Base-by-base conservation (phyloP, 768 basidiomycete genomes). In the Psilocybe azurescens region DNA sequence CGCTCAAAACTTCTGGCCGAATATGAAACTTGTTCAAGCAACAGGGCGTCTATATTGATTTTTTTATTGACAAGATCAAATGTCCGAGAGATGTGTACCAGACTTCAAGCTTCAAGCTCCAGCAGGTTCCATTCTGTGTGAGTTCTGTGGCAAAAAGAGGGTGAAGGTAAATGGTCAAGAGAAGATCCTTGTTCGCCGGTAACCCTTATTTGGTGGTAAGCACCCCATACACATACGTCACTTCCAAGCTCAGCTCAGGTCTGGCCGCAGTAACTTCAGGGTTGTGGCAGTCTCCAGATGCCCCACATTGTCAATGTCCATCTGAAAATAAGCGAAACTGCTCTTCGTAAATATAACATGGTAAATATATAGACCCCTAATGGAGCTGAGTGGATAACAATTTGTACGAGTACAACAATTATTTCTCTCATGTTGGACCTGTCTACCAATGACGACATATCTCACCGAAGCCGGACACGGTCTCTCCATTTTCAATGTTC, bases 1-100 rank as follows among this genome's bases (percentile, higher is more conserved):
- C 52, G 52, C 29, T 56, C 36, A 44, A 44, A n/a, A 28, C 53
- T 51, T 59, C 53, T 50, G 33, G 18, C 38, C 46, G 32, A 24
- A 24, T 24, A 18, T 39, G 44, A 20, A 8, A 13, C 32, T 3
- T 18, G 28, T 36, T 24, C 30, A n/a, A 38, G 48, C 3, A 36
- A 51, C 39, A 58, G 48, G 56, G 56, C 56, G 56, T 50, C 56
- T 58, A 58, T 48, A 11, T 38, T 30, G n/a, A 53, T 36, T 36
- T 14, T 29, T 20, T 49, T 10, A 32, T 14, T n/a, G 41, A 44
- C n/a, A 5, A 1, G 41, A 44, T 44, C 11, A 44, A 24, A 44
- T 13, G 14, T 44, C 41, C 14, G 11, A 44, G 41, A 44, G 41
- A 44, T 44, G 41, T 44, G 14, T 44, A 44, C 41, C 41, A 0